Base-by-base conservation (phyloP, 352 stramenopile genomes). In the Pythium diclinum region DNA sequence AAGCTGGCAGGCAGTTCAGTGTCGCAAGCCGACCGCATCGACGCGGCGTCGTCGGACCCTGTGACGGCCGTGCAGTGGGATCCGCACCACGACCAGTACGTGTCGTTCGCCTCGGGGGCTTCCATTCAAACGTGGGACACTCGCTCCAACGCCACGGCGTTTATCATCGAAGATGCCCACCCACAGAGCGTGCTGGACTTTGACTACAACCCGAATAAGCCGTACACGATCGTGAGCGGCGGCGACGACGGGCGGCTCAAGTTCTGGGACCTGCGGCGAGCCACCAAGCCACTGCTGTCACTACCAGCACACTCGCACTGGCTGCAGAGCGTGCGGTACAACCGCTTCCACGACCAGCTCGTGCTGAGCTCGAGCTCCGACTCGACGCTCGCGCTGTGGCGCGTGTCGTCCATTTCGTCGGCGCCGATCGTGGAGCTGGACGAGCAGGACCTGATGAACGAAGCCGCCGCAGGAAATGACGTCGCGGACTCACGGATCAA, bases 191-290 rank as follows among this genome's bases (percentile, higher is more conserved):
- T 78, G 8, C 49, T 89, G 3, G 91, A 97, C 72, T 68, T 99
- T 13, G 93, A 98, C 78, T 99, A 98, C 76, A 99, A 99, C 79
- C 97, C 94, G n/a, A 98, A 99, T 78, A 98, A 98, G 73, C 95
- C 96, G 0, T 91, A 96, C 61, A 85, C 89, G 21, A 55, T 99
- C 14, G 84, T 85, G 0, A 98, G 89, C 53, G 80, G 87, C 6
- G 97, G 96, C 8, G 92, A 98, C 51, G 97, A 99, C 74, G 90
- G 94, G 19, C 79, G 95, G 47, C 73, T 99, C 21, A 98, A 98
- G 68, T 99, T 99, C 72, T 99, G 97, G 96, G 97, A 99, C 81
- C 74, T 98, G 63, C 93, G 97, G 16, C 73, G 80, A 16, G 57
- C 81, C 0, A 67, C 82, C 34, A 79, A 79, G 42, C 78, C 97